Conservation (phyloP, 805 yeast species). For the Lachancea waltii region DNA sequence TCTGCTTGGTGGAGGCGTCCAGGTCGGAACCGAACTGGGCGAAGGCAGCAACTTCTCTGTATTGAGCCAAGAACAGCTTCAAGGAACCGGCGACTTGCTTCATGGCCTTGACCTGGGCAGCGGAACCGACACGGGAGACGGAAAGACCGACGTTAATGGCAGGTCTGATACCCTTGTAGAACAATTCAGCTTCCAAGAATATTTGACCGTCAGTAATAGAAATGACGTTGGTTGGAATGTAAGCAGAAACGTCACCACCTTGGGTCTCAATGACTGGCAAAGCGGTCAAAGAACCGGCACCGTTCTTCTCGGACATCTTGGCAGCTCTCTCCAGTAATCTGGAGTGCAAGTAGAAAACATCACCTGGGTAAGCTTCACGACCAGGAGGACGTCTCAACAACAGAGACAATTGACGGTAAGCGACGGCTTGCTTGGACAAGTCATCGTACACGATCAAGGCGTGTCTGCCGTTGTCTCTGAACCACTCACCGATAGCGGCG, state of each 20-base stretch:
- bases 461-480: conserved; percentile 99
- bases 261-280: conserved; percentile 96
- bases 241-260: conserved; percentile 98
- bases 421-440: conserved; percentile 99
- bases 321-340: conserved; percentile 97
- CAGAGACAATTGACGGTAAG: conserved; percentile 98
- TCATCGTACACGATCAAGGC: conserved; percentile 96
- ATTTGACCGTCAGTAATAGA: conserved; percentile 97
- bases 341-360: conserved; percentile 91
- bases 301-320: conserved; percentile 83
- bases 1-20: conserved; percentile 99
- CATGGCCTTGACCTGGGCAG: conserved; percentile 99
- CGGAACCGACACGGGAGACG: conserved; percentile 99
- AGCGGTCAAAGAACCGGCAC: conserved; percentile 94
- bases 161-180: conserved; percentile 99
- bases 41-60: conserved; percentile 99
- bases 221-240: conserved; percentile 96
- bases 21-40: conserved; percentile 99
- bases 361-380: conserved; percentile 97
- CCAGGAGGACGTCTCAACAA: conserved; percentile 96
- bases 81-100: conserved; percentile 97
- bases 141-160: conserved; percentile 99
- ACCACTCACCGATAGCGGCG: conserved; percentile 99
- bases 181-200: conserved; percentile 98
- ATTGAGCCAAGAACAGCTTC: conserved; percentile 99